A percentile compares a stretch with the other conserved stretches of the same genome.
Evolutionary conservation across 352 stramenopile species (phyloP).

Genomic region (Phytopythium chamaehyphon): DNA sequence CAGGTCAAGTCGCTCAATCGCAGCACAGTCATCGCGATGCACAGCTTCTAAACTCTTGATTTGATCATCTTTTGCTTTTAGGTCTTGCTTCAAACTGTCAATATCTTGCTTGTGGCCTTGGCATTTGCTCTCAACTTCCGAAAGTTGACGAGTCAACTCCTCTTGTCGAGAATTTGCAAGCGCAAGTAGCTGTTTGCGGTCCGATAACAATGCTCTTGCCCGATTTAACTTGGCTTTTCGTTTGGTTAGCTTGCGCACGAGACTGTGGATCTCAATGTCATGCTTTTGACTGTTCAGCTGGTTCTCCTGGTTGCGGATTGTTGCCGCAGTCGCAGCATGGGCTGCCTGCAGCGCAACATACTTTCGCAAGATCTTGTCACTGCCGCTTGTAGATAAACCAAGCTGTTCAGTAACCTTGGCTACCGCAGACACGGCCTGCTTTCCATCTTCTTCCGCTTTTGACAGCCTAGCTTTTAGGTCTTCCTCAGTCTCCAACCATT

Average conservation of each 20-base stretch:
- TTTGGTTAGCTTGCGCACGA: slow-evolving; percentile 23
- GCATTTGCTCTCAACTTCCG: slow-evolving; percentile 4
- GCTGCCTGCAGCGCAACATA: slow-evolving; percentile 3
- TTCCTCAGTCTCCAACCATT: slow-evolving; percentile 19
- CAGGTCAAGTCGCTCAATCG: slow-evolving; percentile 9
- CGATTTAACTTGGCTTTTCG: slow-evolving; percentile 48
- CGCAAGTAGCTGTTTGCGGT: slow-evolving; percentile 19
- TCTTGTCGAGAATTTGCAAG: slow-evolving; percentile 5
- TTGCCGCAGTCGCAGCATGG: neutral
- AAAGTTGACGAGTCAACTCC: slow-evolving; percentile 12
- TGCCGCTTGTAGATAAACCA: neutral
- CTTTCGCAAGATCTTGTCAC: neutral
- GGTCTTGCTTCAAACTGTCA: slow-evolving; percentile 6
- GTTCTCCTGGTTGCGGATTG: slow-evolving; percentile 15
- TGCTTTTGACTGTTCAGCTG: slow-evolving; percentile 15
- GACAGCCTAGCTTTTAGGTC: slow-evolving; percentile 12
- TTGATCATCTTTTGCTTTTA: slow-evolving; percentile 16
- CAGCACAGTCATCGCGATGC: slow-evolving; percentile 14
- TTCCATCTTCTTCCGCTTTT: neutral
- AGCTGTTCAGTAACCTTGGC: neutral
- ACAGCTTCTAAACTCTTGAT: slow-evolving; percentile 12
- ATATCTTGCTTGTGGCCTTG: slow-evolving; percentile 2
- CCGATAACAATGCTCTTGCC: slow-evolving; percentile 3
- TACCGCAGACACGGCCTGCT: neutral
- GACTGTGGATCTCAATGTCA: slow-evolving; percentile 13